Conservation (phyloP, 2,329 filamentous ascomycete species). For the Ilyonectria mors-panacis region DNA sequence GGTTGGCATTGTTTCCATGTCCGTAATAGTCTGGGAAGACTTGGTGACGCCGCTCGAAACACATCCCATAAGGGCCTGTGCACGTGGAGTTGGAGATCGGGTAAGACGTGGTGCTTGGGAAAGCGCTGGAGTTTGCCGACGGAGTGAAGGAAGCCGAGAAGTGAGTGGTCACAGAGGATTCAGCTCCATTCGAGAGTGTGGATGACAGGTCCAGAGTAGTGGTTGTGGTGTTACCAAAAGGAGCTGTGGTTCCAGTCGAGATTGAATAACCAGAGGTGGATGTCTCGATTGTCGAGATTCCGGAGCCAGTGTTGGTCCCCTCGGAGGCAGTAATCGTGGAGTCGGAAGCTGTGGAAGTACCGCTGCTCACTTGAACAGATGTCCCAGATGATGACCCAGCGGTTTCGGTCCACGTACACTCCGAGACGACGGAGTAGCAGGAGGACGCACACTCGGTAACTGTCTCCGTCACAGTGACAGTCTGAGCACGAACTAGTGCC, state of each 20-base stretch:
- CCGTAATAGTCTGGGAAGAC: slow-evolving; percentile 24
- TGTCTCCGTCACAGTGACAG: slow-evolving; percentile 53
- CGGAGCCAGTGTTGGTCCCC: not conserved
- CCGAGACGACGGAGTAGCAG: slow-evolving; percentile 42
- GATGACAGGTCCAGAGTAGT: not conserved
- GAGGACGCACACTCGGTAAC: slow-evolving; percentile 49
- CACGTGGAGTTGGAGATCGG: slow-evolving; percentile 18
- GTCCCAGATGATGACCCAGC: slow-evolving; percentile 17
- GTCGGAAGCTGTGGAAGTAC: not conserved
- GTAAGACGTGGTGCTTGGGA: not conserved
- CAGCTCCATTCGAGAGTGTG: not conserved
- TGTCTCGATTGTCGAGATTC: not conserved
- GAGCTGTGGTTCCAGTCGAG: not conserved
- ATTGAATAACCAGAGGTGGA: not conserved
- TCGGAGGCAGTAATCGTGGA: not conserved
- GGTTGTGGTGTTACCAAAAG: slow-evolving; percentile 8
- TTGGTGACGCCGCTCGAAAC: slow-evolving; percentile 23
- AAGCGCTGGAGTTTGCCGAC: slow-evolving; percentile 7
- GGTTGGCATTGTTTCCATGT: slow-evolving; percentile 44
- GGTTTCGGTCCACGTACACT: slow-evolving; percentile 41
- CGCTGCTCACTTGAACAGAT: slow-evolving; percentile 5
- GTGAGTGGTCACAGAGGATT: not conserved
- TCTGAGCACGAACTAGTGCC: slow-evolving; percentile 43
- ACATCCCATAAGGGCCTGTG: slow-evolving; percentile 34
- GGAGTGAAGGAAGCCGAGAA: not conserved